Conservation (phyloP, 1,139 yeast species). For the Blastobotrys indianensis region DNA sequence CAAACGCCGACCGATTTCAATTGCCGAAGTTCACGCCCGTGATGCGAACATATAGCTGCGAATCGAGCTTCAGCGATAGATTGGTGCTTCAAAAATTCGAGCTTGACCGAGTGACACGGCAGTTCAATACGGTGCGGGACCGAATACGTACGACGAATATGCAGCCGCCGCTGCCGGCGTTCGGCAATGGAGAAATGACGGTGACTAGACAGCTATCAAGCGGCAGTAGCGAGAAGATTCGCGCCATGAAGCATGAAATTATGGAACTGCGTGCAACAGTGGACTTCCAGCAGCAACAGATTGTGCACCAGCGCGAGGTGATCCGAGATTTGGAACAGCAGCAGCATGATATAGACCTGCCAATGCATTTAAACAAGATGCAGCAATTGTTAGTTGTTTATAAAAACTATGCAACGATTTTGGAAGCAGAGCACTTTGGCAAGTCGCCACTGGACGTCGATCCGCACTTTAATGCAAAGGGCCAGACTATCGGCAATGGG, state of each 20-base stretch:
- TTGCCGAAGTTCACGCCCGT: not conserved
- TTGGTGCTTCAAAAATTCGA: slow-evolving; percentile 6
- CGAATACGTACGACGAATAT: not conserved
- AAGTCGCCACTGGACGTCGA: not conserved
- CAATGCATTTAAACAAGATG: not conserved
- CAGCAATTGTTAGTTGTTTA: not conserved
- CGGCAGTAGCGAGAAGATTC: too few species aligned
- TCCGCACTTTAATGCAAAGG: not conserved
- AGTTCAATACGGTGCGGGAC: not conserved
- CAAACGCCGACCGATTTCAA: too few species aligned
- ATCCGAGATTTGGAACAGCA: not conserved
- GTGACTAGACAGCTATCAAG: too few species aligned
- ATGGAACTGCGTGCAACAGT: too few species aligned
- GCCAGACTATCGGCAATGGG: not conserved
- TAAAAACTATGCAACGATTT: slow-evolving; percentile 2
- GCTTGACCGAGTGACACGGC: slow-evolving; percentile 3
- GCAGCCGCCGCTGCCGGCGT: not conserved
- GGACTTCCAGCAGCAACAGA: too few species aligned
- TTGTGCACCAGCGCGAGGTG: not conserved
- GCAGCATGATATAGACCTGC: not conserved
- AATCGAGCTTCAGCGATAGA: not conserved
- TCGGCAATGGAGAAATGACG: too few species aligned
- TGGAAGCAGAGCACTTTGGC: slow-evolving; percentile 3
- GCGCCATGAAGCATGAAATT: too few species aligned
- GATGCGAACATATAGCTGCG: too few species aligned